Conservation (phyloP, 257 asterid species). For the Scutellaria galericulata region DNA sequence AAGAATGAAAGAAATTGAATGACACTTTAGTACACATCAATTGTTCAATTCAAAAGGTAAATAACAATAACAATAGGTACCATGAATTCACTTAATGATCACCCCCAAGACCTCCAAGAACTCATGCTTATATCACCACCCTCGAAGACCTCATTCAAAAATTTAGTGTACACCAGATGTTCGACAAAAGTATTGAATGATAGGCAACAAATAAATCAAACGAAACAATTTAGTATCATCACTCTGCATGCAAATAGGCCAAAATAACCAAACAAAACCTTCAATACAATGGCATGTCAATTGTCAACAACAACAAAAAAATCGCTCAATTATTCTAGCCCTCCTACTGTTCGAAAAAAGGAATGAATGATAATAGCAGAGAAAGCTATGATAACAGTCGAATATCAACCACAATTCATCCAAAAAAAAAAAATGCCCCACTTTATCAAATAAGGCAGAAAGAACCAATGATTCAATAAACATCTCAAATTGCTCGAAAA, state of each 20-base stretch:
- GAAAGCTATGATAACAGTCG: too few relatives aligned
- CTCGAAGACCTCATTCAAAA: background rate
- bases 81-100: background rate
- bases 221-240: background rate
- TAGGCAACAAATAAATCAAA: background rate
- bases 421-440: too few relatives aligned
- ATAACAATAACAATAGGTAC: background rate
- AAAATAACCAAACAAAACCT: background rate
- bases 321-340: background rate
- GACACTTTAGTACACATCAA: background rate
- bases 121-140: background rate
- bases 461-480: too few relatives aligned
- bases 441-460: too few relatives aligned
- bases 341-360: background rate
- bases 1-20: background rate
- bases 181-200: background rate
- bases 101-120: background rate
- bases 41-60: background rate
- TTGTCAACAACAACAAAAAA: background rate
- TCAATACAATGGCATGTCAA: background rate
- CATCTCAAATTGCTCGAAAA: too few relatives aligned
- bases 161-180: background rate
- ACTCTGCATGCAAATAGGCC: background rate
- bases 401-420: too few relatives aligned
- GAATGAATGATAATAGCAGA: too few relatives aligned